Evolutionary conservation across 2,329 filamentous ascomycete species (phyloP).

Genomic region (Didymella lethalis): DNA sequence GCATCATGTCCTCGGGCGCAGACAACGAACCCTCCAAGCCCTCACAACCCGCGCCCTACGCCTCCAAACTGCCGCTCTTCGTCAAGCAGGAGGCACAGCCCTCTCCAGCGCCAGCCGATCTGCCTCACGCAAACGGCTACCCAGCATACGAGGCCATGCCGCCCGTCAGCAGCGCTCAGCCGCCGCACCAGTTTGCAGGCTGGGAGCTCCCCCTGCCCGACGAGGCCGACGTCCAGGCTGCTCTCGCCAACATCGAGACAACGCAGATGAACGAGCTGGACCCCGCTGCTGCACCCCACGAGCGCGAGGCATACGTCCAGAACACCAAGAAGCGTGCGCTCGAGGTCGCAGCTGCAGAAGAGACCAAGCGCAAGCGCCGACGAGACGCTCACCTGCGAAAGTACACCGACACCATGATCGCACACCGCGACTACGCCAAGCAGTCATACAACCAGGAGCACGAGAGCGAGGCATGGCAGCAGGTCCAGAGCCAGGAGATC

Average conservation of each 20-base stretch:
- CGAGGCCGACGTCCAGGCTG: conserved; percentile 72
- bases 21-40: conserved; percentile 70
- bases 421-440: conserved; percentile 75
- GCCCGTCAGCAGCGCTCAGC: conserved; percentile 29
- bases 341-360: conserved; percentile 70
- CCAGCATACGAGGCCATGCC: conserved; percentile 37
- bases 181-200: conserved; percentile 28
- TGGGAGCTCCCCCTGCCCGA: conserved; percentile 50
- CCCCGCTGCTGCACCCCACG: conserved; percentile 58
- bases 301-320: conserved; percentile 62
- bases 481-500: conserved; percentile 89
- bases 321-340: conserved; percentile 71
- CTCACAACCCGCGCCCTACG: conserved; percentile 45
- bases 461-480: conserved; percentile 80
- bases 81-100: conserved; percentile 47
- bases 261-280: conserved; percentile 67
- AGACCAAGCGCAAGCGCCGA: conserved; percentile 69
- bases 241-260: conserved; percentile 67
- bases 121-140: conserved; percentile 31
- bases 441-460: conserved; percentile 78
- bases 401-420: conserved; percentile 66
- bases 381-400: conserved; percentile 63
- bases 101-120: conserved; percentile 41
- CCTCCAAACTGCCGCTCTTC: conserved; percentile 39
- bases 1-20: conserved; percentile 85